These are phyloP conservation scores for Cutaneotrichosporon mucoides DNA, from an alignment of 1,284 basidiomycete genomes.

Conservation along the genomic window DNA sequence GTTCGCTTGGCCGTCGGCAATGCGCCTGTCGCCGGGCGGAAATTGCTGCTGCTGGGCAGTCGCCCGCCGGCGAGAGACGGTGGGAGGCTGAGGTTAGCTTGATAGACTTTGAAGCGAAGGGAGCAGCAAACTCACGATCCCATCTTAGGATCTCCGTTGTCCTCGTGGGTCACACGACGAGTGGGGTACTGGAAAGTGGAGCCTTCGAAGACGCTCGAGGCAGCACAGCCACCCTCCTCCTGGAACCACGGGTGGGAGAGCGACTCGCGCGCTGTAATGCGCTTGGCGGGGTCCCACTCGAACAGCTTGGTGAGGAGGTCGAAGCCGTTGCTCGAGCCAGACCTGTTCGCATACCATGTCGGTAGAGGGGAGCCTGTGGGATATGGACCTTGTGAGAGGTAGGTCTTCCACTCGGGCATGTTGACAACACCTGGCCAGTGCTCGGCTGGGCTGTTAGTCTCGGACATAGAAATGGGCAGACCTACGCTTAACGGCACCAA, in stretches of 20 bases:
- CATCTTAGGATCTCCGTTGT: conserved; percentile 52
- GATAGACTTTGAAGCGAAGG: neutral
- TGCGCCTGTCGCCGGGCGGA: conserved; percentile 34
- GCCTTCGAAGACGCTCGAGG: conserved; percentile 44
- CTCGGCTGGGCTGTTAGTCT: conserved; percentile 51
- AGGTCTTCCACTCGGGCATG: conserved; percentile 81
- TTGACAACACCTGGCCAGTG: conserved; percentile 82
- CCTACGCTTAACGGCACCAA: conserved; percentile 81
- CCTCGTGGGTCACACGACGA: conserved; percentile 54
- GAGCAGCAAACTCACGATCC: conserved; percentile 39
- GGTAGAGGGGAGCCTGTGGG: conserved; percentile 24
- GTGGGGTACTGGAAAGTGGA: conserved; percentile 51
- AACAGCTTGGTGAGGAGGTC: conserved; percentile 80
- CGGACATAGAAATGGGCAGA: neutral
- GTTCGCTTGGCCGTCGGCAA: conserved; percentile 28
- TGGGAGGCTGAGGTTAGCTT: conserved; percentile 29
- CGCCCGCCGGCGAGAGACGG: conserved; percentile 37
- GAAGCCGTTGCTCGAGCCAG: conserved; percentile 57
- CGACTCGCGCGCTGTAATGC: conserved; percentile 77
- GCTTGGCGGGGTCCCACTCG: conserved; percentile 81
- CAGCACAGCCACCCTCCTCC: conserved; percentile 47
- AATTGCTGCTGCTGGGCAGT: conserved; percentile 42
- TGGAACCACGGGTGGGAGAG: conserved; percentile 64
- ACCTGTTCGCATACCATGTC: conserved; percentile 66
- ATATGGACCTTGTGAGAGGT: conserved; percentile 67